These are phyloP conservation scores for Camelina hispida DNA, from an alignment of 345 rosid genomes.

Conservation along the genomic window DNA sequence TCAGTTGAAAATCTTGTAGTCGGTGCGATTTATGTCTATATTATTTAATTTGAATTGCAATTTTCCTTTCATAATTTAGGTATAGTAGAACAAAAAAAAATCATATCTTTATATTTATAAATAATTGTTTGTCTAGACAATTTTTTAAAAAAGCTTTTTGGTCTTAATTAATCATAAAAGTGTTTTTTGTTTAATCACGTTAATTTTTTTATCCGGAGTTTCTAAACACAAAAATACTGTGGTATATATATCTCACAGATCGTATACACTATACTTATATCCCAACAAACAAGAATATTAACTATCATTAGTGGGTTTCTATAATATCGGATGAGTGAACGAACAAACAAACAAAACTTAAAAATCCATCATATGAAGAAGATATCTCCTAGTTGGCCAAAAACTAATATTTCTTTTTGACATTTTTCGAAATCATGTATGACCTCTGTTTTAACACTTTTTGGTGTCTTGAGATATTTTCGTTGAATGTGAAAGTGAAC, in stretches of 20 bases:
- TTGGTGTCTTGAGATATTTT: slow-evolving; percentile 42
- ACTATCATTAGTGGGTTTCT: slow-evolving; percentile 25
- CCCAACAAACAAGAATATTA: slow-evolving; percentile 5
- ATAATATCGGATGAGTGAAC: slow-evolving; percentile 4
- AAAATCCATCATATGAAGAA: slow-evolving; percentile 20
- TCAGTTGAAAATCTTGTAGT: not conserved
- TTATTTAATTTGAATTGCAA: not conserved
- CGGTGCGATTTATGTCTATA: not conserved
- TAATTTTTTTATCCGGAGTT: too few species aligned
- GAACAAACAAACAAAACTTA: slow-evolving; percentile 20
- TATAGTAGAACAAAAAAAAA: too few species aligned
- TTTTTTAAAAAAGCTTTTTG: too few species aligned
- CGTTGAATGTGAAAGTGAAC: slow-evolving; percentile 33
- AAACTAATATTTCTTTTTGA: slow-evolving; percentile 43
- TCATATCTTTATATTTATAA: too few species aligned
- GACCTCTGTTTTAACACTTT: slow-evolving; percentile 27
- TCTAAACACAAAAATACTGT: too few species aligned
- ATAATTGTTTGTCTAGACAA: too few species aligned
- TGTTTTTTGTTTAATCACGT: too few species aligned
- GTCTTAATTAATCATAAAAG: too few species aligned
- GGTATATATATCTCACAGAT: not conserved
- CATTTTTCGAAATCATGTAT: slow-evolving; percentile 22
- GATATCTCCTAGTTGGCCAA: slow-evolving; percentile 38
- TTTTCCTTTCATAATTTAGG: not conserved
- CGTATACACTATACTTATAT: not conserved